phyloP scores from a whole-genome alignment of 83 land plant genomes.

The Diphasiastrum complanatum region DNA sequence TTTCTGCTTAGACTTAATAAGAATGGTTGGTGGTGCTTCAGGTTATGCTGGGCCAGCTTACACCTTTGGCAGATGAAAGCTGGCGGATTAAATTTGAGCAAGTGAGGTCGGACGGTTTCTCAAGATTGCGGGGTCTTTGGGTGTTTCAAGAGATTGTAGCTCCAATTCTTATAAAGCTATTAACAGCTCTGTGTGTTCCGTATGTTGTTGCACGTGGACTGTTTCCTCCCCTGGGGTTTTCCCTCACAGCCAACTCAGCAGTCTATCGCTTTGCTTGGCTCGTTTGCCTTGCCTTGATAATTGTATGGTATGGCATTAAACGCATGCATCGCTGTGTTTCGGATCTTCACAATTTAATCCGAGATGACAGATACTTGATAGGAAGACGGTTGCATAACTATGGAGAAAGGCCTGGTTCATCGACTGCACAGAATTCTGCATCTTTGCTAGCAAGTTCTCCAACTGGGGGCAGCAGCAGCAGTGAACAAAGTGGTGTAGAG shows the following conservation, averaged over 20 bases:
- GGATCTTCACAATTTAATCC: background rate
- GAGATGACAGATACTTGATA: no score
- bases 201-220: conserved; percentile 4
- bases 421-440: no score
- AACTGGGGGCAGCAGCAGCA: no score
- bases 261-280: conserved; percentile 13
- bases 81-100: conserved; percentile 13
- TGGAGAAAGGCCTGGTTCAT: no score
- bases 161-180: no score
- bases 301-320: background rate
- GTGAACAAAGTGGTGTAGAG: no score
- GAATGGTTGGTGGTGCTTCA: no score
- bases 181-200: conserved; percentile 10
- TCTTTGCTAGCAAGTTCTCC: no score
- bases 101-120: conserved; percentile 1
- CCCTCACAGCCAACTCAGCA: conserved; percentile 7
- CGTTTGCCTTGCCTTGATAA: background rate
- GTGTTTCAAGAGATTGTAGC: conserved; percentile 14
- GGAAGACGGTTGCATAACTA: no score
- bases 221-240: conserved; percentile 5
- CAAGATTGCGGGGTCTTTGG: conserved; percentile 14
- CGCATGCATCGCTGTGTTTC: background rate
- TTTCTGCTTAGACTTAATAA: no score
- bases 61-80: conserved; percentile 3
- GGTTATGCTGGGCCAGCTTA: conserved; percentile 6